Base-by-base conservation (phyloP, 805 yeast species). In the Pichia cephalocereana region DNA sequence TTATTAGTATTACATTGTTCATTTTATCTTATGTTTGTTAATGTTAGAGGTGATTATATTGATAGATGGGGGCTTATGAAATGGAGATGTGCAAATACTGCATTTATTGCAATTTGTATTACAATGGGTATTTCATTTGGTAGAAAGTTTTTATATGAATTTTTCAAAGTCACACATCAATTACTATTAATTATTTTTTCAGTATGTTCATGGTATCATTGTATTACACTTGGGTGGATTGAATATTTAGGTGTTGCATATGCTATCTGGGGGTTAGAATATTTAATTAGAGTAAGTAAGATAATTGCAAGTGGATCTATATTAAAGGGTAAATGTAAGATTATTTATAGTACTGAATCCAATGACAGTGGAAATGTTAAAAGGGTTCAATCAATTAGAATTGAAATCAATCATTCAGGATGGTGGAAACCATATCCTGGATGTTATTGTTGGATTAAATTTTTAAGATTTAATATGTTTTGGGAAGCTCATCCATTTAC, bases 401-500 rank as follows among this genome's bases (percentile, higher is more conserved):
- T 82, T 23, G 64, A 70, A 15, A 69, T 79, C 12, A 74, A 74
- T 18, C 72, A 70, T 40, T 81, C 86, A 1, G 66, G 69, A 4
- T 62, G 70, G 55, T 82, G 85, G 82, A 67, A 69, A 26, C 70
- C 75, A 6, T 62, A 63, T 43, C 83, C 85, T 0, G 87, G 87
- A 1, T 80, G 82, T 26, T 82, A 77, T 60, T 78, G 79, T 30
- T 82, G 77, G 64, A 61, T 82, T 18, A 79, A 76, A 54, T 69
- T 76, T 52, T 56, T 78, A 41, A 65, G 57, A 34, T 67, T 70
- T 41, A 53, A 66, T 36, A 63, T 75, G 55, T 76, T 79, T 56
- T 77, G 82, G 78, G 82, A 82, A 55, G 79, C 86, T 0, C 87
- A 82, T 60, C 88, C 88, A 3, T 82, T 82, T 54, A 79, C 86